phyloP scores from a whole-genome alignment of 1,284 basidiomycete genomes.

The Sparassis latifolia region DNA sequence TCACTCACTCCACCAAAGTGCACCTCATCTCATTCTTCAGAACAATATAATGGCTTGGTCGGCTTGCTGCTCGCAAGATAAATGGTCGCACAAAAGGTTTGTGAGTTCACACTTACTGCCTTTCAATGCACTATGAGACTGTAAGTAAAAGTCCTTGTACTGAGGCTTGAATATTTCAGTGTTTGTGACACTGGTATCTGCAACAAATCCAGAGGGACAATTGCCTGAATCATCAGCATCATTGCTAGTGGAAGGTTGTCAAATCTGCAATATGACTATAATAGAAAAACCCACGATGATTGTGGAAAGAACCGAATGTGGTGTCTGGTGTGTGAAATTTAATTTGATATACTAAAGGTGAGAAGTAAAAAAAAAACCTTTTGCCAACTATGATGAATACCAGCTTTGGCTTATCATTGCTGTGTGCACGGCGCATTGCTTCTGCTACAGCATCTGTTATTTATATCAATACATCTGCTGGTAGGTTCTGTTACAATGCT shows the following conservation, averaged over 20 bases:
- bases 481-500: too few relatives aligned
- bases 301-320: slow-evolving; percentile 44
- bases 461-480: not conserved
- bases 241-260: slow-evolving; percentile 3
- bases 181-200: slow-evolving; percentile 37
- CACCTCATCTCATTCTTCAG: slow-evolving; percentile 43
- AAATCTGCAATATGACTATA: not conserved
- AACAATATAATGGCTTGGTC: slow-evolving; percentile 55
- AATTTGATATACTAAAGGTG: not conserved
- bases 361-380: slow-evolving; percentile 26
- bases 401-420: slow-evolving; percentile 1
- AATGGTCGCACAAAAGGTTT: not conserved
- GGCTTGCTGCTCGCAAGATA: slow-evolving; percentile 29
- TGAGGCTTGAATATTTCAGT: slow-evolving; percentile 23
- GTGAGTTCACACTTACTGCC: slow-evolving; percentile 19
- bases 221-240: slow-evolving; percentile 29
- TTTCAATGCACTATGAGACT: slow-evolving; percentile 39
- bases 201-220: slow-evolving; percentile 41
- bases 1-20: slow-evolving; percentile 28
- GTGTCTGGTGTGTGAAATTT: slow-evolving; percentile 26
- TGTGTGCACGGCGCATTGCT: not conserved
- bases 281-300: not conserved
- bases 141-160: slow-evolving; percentile 47
- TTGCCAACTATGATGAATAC: slow-evolving; percentile 51
- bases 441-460: not conserved